These are phyloP conservation scores for Debaryomyces hansenii DNA, from an alignment of 805 yeast species.

Conservation along the genomic window DNA sequence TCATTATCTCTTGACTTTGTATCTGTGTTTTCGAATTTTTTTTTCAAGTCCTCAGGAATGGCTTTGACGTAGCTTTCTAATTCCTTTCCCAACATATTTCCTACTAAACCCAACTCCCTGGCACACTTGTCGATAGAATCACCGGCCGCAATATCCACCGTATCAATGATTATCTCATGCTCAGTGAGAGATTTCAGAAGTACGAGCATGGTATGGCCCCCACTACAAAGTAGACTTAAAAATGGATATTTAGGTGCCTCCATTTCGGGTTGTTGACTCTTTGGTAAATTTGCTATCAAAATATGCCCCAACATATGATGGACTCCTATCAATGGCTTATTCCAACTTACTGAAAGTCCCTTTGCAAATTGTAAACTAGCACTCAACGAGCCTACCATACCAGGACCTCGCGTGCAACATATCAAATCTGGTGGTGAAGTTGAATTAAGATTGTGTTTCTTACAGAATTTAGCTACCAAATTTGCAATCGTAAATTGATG, in stretches of 20 bases:
- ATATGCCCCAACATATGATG: conserved; percentile 97
- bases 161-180: conserved; percentile 74
- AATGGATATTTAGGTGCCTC: conserved; percentile 61
- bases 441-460: conserved; percentile 27
- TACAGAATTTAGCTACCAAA: conserved; percentile 48
- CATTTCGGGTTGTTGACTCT: conserved; percentile 46
- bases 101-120: conserved; percentile 73
- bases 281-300: conserved; percentile 45
- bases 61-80: conserved; percentile 56
- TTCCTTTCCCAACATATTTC: conserved; percentile 85
- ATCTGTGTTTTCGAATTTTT: conserved; percentile 17
- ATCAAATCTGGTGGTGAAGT: conserved; percentile 62
- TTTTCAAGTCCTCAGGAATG: conserved; percentile 29
- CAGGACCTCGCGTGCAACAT: conserved; percentile 94
- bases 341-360: conserved; percentile 80
- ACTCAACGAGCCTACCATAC: conserved; percentile 86
- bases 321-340: conserved; percentile 79
- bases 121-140: conserved; percentile 94
- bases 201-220: conserved; percentile 93
- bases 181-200: conserved; percentile 56
- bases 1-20: conserved; percentile 21
- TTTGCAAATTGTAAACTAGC: conserved; percentile 83
- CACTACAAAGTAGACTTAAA: conserved; percentile 76
- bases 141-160: conserved; percentile 88
- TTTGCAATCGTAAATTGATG: conserved; percentile 63